A percentile compares a stretch with the other conserved stretches of the same genome.
phyloP scores from a whole-genome alignment of 2,329 filamentous ascomycete genomes.

The Claviceps africana region DNA sequence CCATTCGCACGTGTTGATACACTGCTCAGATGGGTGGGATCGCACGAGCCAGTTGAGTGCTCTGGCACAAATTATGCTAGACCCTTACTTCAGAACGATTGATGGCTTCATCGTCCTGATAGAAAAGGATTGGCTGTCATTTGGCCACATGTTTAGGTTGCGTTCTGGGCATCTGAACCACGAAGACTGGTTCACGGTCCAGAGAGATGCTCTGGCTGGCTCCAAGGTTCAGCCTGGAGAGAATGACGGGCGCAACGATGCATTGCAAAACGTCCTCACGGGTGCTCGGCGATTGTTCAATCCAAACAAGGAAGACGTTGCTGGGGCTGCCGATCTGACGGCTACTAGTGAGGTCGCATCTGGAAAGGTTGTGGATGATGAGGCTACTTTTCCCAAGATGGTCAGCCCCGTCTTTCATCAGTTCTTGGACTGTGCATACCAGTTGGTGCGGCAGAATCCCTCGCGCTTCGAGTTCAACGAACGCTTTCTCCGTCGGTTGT shows the following conservation, averaged over 20 bases:
- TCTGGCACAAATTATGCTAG: conserved; percentile 80
- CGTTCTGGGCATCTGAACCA: conserved; percentile 77
- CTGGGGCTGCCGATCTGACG: conserved; percentile 38
- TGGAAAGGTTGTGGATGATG: conserved; percentile 32
- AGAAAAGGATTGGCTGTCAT: conserved; percentile 96
- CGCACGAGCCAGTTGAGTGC: conserved; percentile 90
- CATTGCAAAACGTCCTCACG: conserved; percentile 74
- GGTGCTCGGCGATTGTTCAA: conserved; percentile 87
- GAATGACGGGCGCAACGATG: conserved; percentile 50
- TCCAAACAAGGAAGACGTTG: conserved; percentile 42
- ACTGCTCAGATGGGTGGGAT: conserved; percentile 98
- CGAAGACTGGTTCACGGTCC: conserved; percentile 86
- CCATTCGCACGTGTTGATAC: conserved; percentile 89
- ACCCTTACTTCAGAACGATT: conserved; percentile 87
- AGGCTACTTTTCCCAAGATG: conserved; percentile 73
- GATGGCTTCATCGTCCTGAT: conserved; percentile 89
- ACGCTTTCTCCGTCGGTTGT: conserved; percentile 70
- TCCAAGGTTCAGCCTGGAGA: conserved; percentile 47
- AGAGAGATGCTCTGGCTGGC: conserved; percentile 64
- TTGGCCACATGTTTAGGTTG: conserved; percentile 93
- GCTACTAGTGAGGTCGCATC: conserved; percentile 26
- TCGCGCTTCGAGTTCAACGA: conserved; percentile 94
- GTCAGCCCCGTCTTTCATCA: conserved; percentile 95
- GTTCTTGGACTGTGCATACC: conserved; percentile 88
- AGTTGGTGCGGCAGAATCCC: conserved; percentile 73